Evolutionary conservation across 2,329 filamentous ascomycete genomes (phyloP).

Genomic region (Claviceps sp.): DNA sequence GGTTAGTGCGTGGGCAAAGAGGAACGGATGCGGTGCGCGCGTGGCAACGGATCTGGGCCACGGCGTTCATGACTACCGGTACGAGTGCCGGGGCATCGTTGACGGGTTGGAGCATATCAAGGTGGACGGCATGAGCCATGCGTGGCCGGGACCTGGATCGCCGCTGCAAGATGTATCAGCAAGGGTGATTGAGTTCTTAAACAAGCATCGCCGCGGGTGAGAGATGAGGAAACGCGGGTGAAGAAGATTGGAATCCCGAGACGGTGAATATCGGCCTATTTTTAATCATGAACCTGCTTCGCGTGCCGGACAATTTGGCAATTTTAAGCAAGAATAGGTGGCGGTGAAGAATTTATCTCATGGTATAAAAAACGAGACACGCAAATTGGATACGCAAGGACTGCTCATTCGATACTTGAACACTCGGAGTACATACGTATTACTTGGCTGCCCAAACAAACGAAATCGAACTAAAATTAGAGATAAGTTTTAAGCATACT

Average conservation of each 20-base stretch:
- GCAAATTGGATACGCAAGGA: too few relatives aligned
- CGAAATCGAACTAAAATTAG: too few relatives aligned
- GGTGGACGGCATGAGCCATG: constrained; percentile 8
- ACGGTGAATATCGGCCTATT: too few relatives aligned
- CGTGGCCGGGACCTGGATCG: constrained; percentile 6
- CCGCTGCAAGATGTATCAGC: constrained; percentile 3
- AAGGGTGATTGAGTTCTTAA: constrained; percentile 6
- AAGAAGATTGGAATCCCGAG: neutral
- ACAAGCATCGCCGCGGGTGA: constrained; percentile 1
- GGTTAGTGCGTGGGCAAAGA: constrained; percentile 23
- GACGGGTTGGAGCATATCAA: constrained; percentile 10
- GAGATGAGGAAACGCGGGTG: neutral
- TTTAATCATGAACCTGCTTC: too few relatives aligned
- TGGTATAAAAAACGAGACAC: too few relatives aligned
- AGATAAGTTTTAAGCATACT: too few relatives aligned
- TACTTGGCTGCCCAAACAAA: too few relatives aligned
- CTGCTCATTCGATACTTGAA: too few relatives aligned
- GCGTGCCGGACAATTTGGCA: too few relatives aligned
- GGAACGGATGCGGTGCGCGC: constrained; percentile 10
- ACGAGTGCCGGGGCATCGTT: constrained; percentile 7
- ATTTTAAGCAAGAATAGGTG: too few relatives aligned
- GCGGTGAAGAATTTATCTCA: too few relatives aligned
- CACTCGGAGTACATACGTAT: too few relatives aligned
- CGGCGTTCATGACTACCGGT: constrained; percentile 8
- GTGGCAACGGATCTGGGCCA: constrained; percentile 1